A percentile compares a stretch with the other conserved stretches of the same genome.
These are phyloP conservation scores for Westerdykella ornata DNA, from an alignment of 2,329 filamentous ascomycete species.

Conservation along the genomic window DNA sequence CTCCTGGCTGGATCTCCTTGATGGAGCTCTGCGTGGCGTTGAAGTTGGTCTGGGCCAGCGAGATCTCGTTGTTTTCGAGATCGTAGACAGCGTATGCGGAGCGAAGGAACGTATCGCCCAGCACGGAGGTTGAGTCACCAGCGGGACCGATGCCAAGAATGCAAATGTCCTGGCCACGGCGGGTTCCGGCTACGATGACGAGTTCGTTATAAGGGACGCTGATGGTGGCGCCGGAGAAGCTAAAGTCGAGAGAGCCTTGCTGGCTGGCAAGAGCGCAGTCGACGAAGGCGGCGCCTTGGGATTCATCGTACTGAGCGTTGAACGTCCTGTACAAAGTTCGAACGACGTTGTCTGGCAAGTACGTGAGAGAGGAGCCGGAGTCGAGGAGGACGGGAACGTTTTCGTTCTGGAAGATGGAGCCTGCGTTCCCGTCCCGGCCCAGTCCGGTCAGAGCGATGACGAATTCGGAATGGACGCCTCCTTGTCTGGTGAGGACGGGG, in stretches of 20 bases:
- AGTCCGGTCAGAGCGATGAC: constrained; percentile 48
- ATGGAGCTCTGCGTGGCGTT: constrained; percentile 48
- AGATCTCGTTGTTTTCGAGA: constrained; percentile 54
- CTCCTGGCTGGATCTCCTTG: constrained; percentile 48
- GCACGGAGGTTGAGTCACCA: constrained; percentile 43
- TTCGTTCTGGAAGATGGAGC: constrained; percentile 40
- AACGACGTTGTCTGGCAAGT: constrained; percentile 58
- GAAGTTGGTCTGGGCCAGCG: constrained; percentile 55
- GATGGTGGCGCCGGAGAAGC: constrained; percentile 51
- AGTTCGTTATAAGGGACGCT: constrained; percentile 51
- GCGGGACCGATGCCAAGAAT: constrained; percentile 48
- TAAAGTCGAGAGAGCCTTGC: constrained; percentile 49
- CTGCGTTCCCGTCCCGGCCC: constrained; percentile 38
- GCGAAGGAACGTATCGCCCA: constrained; percentile 58
- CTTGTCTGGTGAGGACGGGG: constrained; percentile 48
- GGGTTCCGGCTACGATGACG: constrained; percentile 46
- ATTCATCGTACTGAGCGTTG: constrained; percentile 38
- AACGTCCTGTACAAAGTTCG: constrained; percentile 37
- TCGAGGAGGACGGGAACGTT: constrained; percentile 59
- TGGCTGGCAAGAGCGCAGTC: constrained; percentile 48
- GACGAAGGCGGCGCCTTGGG: constrained; percentile 45
- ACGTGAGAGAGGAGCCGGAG: constrained; percentile 66
- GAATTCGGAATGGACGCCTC: constrained; percentile 47
- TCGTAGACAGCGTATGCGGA: constrained; percentile 60
- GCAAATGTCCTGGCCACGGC: constrained; percentile 38